Conservation (phyloP, 208 protist species). For the Acanthamoeba royreba region DNA sequence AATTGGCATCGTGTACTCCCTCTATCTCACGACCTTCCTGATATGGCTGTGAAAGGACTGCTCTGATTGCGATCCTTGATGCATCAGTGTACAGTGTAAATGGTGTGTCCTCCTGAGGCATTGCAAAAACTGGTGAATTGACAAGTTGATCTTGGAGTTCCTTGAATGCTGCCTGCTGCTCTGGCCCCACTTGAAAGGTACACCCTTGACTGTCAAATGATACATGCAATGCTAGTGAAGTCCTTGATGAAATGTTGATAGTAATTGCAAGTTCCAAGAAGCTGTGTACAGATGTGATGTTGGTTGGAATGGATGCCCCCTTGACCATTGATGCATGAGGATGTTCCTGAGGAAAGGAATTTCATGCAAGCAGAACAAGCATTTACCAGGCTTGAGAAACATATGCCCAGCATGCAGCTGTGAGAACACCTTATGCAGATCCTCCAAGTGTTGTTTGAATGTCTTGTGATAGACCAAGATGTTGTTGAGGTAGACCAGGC, state of each 20-base stretch:
- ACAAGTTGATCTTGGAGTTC: background rate
- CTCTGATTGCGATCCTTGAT: background rate
- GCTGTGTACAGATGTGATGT: background rate
- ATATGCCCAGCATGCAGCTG: background rate
- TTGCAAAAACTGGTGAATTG: background rate
- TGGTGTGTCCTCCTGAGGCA: background rate
- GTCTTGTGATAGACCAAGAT: background rate
- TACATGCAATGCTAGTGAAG: background rate
- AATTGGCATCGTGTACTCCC: too few relatives aligned
- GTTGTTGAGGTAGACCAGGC: constrained; percentile 6
- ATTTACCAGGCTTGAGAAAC: background rate
- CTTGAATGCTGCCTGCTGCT: background rate
- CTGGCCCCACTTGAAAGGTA: background rate
- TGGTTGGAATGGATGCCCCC: background rate
- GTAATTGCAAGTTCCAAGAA: background rate
- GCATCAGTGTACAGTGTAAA: constrained; percentile 5
- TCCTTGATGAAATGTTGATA: background rate
- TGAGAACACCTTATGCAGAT: background rate
- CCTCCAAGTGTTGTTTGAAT: background rate
- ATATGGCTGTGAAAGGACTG: background rate
- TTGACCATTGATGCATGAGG: background rate
- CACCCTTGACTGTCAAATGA: background rate
- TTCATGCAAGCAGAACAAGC: background rate
- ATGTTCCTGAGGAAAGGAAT: background rate
- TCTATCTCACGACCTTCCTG: too few relatives aligned